Evolutionary conservation across 257 asterid genomes (phyloP), one percentile per base, ranked within the genome.

Genomic region (Coffea canephora): DNA sequence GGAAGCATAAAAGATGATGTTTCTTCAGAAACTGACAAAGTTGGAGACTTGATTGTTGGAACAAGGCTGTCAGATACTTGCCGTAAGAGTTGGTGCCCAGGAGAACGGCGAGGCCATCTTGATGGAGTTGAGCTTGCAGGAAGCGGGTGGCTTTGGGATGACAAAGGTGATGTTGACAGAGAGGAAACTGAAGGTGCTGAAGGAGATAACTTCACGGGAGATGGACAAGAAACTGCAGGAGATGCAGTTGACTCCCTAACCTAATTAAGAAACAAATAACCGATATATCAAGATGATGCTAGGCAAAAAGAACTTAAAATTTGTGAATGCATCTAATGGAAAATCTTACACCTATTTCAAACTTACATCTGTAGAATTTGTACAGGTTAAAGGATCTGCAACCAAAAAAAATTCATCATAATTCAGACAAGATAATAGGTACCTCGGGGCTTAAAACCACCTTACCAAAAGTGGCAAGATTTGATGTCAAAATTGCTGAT

Each of bases 11-110:
- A 86, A 59, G 89, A 78, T 46, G 97, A 80, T 8, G 92, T 85
- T 80, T 91, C 98, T 84, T 93, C 97, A 55, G 96, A 90, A 87
- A 91, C 86, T 57, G 97, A 94, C 82, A 87, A 85, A 68, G 92
- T 84, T 55, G 94, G 97, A 34, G 96, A 91, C 79, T 93, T 92
- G 86, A 85, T 84, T 19, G 88, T 89, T 3, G 93, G 90, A 71
- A 90, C 80, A 61, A 86, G 89, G 83, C 91, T 87, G 73, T 92
- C 99, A 50, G 99, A 92, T 50, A 87, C 96, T 74, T 90, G 98
- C 61, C 94, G 90, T 45, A 83, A 66, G 48, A 92, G 87, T 67
- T 76, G 88, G 83, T 88, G 92, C 27, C 91, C 87, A 8, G 98
- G 96, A 73, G 99, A 94, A 74, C 81, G 86, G 68, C 87, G 88